A percentile compares a stretch with the other conserved stretches of the same genome.
Evolutionary conservation across 768 basidiomycete genomes (phyloP).

Genomic region (Wakefieldia striispora): DNA sequence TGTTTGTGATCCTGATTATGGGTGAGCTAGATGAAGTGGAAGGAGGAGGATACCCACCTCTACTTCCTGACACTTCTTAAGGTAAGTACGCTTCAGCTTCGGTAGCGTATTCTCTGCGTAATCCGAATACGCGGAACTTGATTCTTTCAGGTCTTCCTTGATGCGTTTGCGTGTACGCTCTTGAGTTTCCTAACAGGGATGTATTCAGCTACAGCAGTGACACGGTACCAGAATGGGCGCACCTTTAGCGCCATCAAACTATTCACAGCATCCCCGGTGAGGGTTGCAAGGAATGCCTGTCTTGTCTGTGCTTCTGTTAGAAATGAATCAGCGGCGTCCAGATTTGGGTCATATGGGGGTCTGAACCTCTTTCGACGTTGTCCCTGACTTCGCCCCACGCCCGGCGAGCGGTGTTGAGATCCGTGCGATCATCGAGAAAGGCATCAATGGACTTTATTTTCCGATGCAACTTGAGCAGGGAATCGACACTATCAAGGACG

Average conservation of each 20-base stretch:
- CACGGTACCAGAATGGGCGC: slow-evolving; percentile 3
- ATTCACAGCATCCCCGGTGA: slow-evolving; percentile 70
- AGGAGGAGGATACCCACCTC: slow-evolving; percentile 50
- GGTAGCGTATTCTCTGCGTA: slow-evolving; percentile 80
- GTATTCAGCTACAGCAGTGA: not conserved
- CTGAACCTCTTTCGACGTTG: slow-evolving; percentile 75
- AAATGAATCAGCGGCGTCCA: slow-evolving; percentile 3
- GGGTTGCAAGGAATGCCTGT: slow-evolving; percentile 71
- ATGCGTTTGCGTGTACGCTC: slow-evolving; percentile 89
- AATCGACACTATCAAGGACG: slow-evolving; percentile 56
- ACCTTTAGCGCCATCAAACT: slow-evolving; percentile 70
- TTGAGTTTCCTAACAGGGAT: slow-evolving; percentile 68
- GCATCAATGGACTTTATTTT: slow-evolving; percentile 69
- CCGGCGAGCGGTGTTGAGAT: slow-evolving; percentile 59
- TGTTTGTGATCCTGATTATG: slow-evolving; percentile 59
- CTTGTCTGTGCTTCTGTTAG: slow-evolving; percentile 74
- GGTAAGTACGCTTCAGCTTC: slow-evolving; percentile 73
- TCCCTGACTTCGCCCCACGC: slow-evolving; percentile 87
- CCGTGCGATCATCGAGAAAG: slow-evolving; percentile 68
- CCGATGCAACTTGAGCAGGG: slow-evolving; percentile 68
- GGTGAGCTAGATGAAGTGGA: slow-evolving; percentile 9
- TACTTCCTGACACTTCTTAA: slow-evolving; percentile 83
- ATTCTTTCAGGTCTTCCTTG: slow-evolving; percentile 86
- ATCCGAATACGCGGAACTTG: slow-evolving; percentile 72
- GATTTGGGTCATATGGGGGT: not conserved